Percentiles rank a stretch among this genome's conserved stretches.
Evolutionary conservation across 495 filamentous ascomycete species (phyloP).

Genomic region (Geoglossum glabrum): DNA sequence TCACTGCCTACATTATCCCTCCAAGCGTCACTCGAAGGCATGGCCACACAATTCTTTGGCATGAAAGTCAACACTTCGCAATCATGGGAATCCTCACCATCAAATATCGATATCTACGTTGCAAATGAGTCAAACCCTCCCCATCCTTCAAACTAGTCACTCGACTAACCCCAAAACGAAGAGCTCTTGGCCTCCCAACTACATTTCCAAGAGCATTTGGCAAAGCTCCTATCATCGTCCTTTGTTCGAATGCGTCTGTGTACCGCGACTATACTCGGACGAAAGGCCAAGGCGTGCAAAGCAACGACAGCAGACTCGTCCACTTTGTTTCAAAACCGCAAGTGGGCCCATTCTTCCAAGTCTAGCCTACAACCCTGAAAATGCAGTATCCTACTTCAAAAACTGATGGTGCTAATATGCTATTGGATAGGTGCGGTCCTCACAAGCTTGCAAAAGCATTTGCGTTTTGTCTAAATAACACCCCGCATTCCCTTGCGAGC

Average conservation of each 20-base stretch:
- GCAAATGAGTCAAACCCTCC: slow-evolving; percentile 11
- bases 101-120: slow-evolving; percentile 20
- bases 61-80: slow-evolving; percentile 13
- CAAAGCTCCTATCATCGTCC: not conserved
- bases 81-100: not conserved
- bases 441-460: slow-evolving; percentile 42
- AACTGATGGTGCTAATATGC: not conserved
- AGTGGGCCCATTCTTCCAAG: not conserved
- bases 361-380: not conserved
- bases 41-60: slow-evolving; percentile 21
- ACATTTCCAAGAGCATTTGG: not conserved
- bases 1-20: slow-evolving; percentile 16
- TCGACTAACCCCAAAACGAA: not conserved
- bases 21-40: slow-evolving; percentile 14
- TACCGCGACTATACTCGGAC: not conserved
- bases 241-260: not conserved
- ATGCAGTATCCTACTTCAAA: not conserved
- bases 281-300: not conserved
- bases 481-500: not conserved
- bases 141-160: not conserved
- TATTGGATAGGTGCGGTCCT: slow-evolving; percentile 27
- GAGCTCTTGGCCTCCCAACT: not conserved
- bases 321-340: not conserved
- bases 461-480: slow-evolving; percentile 16
- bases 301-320: not conserved